These are phyloP conservation scores for Priceomyces fermenticarens DNA, from an alignment of 805 yeast species.

Conservation along the genomic window DNA sequence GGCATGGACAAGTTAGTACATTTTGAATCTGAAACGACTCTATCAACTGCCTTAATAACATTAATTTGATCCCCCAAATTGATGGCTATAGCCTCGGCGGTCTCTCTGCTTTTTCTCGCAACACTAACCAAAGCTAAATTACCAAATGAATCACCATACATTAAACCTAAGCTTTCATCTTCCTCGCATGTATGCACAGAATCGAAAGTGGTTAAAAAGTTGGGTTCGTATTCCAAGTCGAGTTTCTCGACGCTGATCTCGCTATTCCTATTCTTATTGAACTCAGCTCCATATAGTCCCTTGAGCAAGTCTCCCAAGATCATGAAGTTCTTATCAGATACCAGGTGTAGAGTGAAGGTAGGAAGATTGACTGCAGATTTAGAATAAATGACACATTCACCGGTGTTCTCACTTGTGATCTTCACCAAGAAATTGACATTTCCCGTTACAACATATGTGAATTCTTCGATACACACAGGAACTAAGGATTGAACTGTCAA, in stretches of 20 bases:
- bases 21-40: not conserved
- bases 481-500: conserved; percentile 13
- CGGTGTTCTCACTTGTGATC: not conserved
- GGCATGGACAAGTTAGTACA: not conserved
- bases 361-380: conserved; percentile 8
- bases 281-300: conserved; percentile 10
- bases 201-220: conserved; percentile 14
- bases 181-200: conserved; percentile 1
- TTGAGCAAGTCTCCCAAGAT: conserved; percentile 17
- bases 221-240: conserved; percentile 6
- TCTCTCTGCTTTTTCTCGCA: conserved; percentile 5
- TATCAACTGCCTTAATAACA: conserved; percentile 10
- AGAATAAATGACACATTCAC: conserved; percentile 11
- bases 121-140: conserved; percentile 14
- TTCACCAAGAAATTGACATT: conserved; percentile 8
- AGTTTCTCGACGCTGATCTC: conserved; percentile 3
- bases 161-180: conserved; percentile 2
- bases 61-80: conserved; percentile 31
- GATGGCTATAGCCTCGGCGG: conserved; percentile 11
- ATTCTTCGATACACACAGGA: conserved; percentile 9
- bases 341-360: conserved; percentile 7
- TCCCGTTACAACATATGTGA: conserved; percentile 16
- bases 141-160: conserved; percentile 29
- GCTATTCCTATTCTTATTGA: not conserved
- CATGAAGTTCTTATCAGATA: conserved; percentile 1